Evolutionary conservation across 139 green algal species (phyloP), one percentile per base, ranked within the genome.

Genomic region (Trebouxia sp.): DNA sequence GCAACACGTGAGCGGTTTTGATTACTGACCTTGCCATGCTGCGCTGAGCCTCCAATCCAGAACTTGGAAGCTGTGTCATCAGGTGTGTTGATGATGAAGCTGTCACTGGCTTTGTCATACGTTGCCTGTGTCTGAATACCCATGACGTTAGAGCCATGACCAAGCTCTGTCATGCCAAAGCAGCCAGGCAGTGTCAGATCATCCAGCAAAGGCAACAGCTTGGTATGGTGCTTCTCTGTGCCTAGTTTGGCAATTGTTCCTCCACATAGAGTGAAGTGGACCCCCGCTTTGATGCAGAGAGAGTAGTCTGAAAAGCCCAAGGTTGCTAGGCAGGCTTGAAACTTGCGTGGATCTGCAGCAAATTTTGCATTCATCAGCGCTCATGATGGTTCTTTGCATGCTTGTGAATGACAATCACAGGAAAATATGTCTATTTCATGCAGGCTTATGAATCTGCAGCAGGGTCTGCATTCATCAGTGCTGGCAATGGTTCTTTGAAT

Each of bases 1-100:
- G n/a, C 24, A 58, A 55, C 47, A 14, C n/a, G 26, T 80, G n/a
- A 26, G 6, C 75, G 48, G 15, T 30, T 26, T 5, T 53, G 45
- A 35, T 12, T 42, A 38, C 72, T 38, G 35, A 92, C 81, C 55
- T 90, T 87, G 65, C 87, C 88, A 26, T 90, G 90, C 56, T 89
- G 80, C 2, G 80, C 91, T 37, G 88, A 88, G 12, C 91, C 91
- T 75, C 91, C 91, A 51, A 95, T 94, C 92, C 92, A 97, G 70
- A 90, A 94, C 83, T 95, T 94, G 62, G 67, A 84, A 35, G 94
- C 93, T 65, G 77, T 85, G 82, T 97, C 90, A 48, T 70, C 90
- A 39, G 94, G 94, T 0, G 94, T 97, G 88, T 92, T 83, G 81
- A 98, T 94, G 9, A 97, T 75, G 81, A 98, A 98, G 82, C 93